Percentiles rank a stretch among this genome's conserved stretches.
phyloP scores from a whole-genome alignment of 257 asterid species.

The Solanum ossicruentum region DNA sequence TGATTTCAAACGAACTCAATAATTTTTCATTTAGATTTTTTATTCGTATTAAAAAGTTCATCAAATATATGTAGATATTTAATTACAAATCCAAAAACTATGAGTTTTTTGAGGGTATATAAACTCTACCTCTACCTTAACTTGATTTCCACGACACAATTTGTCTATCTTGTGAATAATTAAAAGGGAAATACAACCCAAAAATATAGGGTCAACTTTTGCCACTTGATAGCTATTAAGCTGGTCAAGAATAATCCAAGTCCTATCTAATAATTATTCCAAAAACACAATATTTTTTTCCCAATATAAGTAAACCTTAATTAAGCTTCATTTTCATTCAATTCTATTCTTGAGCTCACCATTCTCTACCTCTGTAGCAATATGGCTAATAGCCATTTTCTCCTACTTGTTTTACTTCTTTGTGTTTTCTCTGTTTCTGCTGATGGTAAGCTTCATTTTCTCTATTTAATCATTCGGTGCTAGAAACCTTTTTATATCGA shows the following conservation, averaged over 20 bases:
- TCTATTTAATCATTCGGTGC: background rate
- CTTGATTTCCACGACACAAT: background rate
- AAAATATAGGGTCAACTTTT: background rate
- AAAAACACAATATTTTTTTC: background rate
- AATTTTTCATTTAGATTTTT: background rate
- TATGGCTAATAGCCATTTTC: constrained; percentile 2
- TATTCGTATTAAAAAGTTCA: background rate
- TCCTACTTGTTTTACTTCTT: background rate
- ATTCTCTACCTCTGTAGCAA: background rate
- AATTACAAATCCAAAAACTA: accelerated
- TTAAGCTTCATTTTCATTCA: background rate
- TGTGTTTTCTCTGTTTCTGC: constrained; percentile 13
- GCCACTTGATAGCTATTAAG: background rate
- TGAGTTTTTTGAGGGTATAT: accelerated
- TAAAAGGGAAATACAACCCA: background rate
- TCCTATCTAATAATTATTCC: background rate
- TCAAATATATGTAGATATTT: background rate
- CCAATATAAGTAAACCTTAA: background rate
- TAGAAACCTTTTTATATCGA: background rate
- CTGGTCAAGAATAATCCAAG: background rate
- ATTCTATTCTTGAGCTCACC: background rate
- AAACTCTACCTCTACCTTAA: background rate
- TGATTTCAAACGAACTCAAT: background rate
- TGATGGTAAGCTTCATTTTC: constrained; percentile 2
- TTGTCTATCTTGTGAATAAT: background rate